Conservation (phyloP, 2,329 filamentous ascomycete species). For the Pseudovirgaria hyperparasitica region DNA sequence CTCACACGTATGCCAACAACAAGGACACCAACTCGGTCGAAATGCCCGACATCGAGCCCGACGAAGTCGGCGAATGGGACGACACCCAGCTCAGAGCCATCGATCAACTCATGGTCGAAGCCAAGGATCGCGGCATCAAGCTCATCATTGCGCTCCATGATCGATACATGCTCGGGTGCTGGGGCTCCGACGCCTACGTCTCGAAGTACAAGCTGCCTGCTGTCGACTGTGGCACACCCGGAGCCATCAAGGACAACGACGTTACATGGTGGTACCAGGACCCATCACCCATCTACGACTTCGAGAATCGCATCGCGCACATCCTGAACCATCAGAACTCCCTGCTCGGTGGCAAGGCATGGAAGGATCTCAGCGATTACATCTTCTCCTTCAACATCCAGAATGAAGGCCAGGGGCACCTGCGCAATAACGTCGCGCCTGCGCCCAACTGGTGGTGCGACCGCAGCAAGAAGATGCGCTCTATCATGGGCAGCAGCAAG, state of each 20-base stretch:
- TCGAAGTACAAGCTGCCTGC: constrained; percentile 4
- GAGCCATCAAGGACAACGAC: constrained; percentile 4
- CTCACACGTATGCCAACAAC: constrained; percentile 4
- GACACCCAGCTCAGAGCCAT: constrained; percentile 4
- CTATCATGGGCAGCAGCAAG: constrained; percentile 3
- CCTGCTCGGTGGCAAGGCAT: no score
- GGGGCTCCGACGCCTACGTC: no score
- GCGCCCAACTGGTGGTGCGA: constrained; percentile 5
- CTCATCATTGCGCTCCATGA: constrained; percentile 5
- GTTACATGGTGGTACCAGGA: constrained; percentile 5
- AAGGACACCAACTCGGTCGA: constrained; percentile 5
- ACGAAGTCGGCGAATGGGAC: constrained; percentile 2
- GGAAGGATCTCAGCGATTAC: constrained; percentile 5
- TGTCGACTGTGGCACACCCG: constrained; percentile 1
- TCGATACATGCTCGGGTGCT: constrained; percentile 5
- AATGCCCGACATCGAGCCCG: constrained; percentile 6
- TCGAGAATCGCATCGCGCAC: constrained; percentile 5
- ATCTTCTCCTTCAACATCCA: constrained; percentile 6
- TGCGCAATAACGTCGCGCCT: constrained; percentile 4
- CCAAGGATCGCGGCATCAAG: no score
- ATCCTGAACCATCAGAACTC: no score
- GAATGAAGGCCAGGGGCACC: constrained; percentile 5
- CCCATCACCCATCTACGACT: constrained; percentile 5
- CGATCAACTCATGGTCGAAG: constrained; percentile 5
- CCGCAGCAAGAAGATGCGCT: constrained; percentile 6